These are phyloP conservation scores for Ustilago cynodontis DNA, from an alignment of 1,284 basidiomycete species.

Conservation along the genomic window DNA sequence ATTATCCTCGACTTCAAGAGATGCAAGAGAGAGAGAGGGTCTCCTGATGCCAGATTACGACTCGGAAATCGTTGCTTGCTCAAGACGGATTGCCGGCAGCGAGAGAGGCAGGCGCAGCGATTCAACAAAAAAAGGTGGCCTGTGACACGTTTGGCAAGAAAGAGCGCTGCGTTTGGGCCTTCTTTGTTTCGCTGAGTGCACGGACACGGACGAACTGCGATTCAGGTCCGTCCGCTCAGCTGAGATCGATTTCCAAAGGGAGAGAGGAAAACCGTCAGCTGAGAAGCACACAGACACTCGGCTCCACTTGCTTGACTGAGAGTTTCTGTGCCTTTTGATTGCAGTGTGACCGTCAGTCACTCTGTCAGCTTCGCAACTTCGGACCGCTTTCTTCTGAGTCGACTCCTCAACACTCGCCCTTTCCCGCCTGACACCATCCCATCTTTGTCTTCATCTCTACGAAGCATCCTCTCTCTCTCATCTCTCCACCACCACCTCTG, in stretches of 20 bases:
- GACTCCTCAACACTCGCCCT: constrained; percentile 2
- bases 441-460: constrained; percentile 16
- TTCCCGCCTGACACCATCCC: constrained; percentile 11
- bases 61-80: too few relatives aligned
- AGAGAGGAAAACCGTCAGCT: not conserved
- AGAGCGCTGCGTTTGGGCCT: constrained; percentile 9
- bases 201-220: constrained; percentile 13
- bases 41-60: not conserved
- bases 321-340: constrained; percentile 3
- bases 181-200: not conserved
- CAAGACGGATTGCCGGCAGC: constrained; percentile 7
- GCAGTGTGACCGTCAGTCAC: not conserved
- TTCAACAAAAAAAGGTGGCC: not conserved
- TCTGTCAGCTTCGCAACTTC: constrained; percentile 25
- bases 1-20: constrained; percentile 8
- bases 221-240: constrained; percentile 12
- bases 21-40: too few relatives aligned
- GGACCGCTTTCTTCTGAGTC: constrained; percentile 33
- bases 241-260: too few relatives aligned
- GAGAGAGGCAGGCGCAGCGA: too few relatives aligned
- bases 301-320: constrained; percentile 23
- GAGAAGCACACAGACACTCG: constrained; percentile 6
- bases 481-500: constrained; percentile 6
- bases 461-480: constrained; percentile 19
- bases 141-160: too few relatives aligned